A percentile compares a stretch with the other conserved stretches of the same genome.
Conservation (phyloP, 1,284 basidiomycete genomes). For the Pseudozyma tsukubaensis region DNA sequence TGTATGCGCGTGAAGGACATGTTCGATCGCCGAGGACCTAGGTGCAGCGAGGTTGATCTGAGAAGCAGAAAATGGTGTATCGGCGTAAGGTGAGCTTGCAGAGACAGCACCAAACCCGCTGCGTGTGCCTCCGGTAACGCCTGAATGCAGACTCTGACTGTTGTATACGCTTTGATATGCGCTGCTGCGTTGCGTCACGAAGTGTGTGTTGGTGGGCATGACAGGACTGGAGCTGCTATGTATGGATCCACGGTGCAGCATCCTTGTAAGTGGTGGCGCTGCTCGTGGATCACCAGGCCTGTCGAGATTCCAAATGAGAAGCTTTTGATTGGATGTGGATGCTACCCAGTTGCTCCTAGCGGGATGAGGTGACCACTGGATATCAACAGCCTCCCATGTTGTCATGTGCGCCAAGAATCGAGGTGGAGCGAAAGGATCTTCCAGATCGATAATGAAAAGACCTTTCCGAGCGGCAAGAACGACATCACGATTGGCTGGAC, state of each 20-base stretch:
- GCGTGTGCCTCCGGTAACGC: constrained; percentile 41
- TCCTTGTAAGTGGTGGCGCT: constrained; percentile 21
- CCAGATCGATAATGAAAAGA: constrained; percentile 94
- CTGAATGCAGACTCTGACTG: constrained; percentile 38
- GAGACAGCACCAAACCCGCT: constrained; percentile 32
- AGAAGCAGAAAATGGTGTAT: constrained; percentile 28
- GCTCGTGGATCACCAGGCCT: constrained; percentile 51
- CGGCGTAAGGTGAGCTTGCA: constrained; percentile 20
- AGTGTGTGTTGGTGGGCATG: constrained; percentile 35
- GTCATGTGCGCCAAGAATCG: constrained; percentile 94
- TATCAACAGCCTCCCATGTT: constrained; percentile 91
- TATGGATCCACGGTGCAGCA: constrained; percentile 33
- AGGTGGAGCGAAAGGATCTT: constrained; percentile 85
- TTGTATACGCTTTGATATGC: constrained; percentile 43
- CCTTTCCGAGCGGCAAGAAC: constrained; percentile 77
- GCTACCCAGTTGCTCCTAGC: constrained; percentile 87
- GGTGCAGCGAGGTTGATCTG: constrained; percentile 21
- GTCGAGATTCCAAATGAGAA: constrained; percentile 94
- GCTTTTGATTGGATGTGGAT: constrained; percentile 93
- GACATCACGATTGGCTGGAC: constrained; percentile 66
- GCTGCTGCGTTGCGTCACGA: constrained; percentile 34
- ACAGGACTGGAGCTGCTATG: constrained; percentile 38
- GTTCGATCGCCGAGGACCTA: constrained; percentile 57
- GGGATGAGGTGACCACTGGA: constrained; percentile 96
- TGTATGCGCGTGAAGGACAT: constrained; percentile 62